phyloP scores from a whole-genome alignment of 2,329 filamentous ascomycete genomes.

The Cryphonectria naterciae region DNA sequence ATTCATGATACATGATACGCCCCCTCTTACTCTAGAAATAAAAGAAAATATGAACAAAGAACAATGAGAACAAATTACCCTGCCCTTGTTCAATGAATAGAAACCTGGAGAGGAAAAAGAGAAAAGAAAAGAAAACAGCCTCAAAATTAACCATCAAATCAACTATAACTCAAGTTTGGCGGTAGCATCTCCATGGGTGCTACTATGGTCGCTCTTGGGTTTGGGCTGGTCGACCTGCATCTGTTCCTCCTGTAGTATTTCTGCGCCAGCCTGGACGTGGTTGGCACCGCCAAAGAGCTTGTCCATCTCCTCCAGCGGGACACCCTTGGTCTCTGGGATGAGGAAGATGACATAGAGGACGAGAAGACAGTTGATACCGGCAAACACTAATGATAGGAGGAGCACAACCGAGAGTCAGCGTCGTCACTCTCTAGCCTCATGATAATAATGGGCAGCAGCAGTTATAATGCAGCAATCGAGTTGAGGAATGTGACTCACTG shows the following conservation, averaged over 20 bases:
- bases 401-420: neutral
- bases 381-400: conserved; percentile 19
- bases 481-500: conserved; percentile 7
- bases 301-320: conserved; percentile 42
- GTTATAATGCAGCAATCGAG: no score
- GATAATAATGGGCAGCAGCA: neutral
- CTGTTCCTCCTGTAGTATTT: conserved; percentile 32
- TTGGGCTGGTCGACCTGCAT: conserved; percentile 35
- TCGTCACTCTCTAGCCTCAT: neutral
- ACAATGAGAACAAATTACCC: no score
- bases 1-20: neutral
- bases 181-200: neutral
- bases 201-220: conserved; percentile 15
- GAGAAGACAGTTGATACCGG: conserved; percentile 27
- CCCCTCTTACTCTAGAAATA: neutral
- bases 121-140: neutral
- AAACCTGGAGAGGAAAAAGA: no score
- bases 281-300: conserved; percentile 42
- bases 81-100: neutral
- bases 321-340: conserved; percentile 41
- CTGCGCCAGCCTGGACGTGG: conserved; percentile 42
- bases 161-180: neutral
- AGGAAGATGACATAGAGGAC: conserved; percentile 40
- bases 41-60: neutral
- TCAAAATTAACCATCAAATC: neutral